These are phyloP conservation scores for Graphilbum fragrans DNA, from an alignment of 2,329 filamentous ascomycete species.

Conservation along the genomic window DNA sequence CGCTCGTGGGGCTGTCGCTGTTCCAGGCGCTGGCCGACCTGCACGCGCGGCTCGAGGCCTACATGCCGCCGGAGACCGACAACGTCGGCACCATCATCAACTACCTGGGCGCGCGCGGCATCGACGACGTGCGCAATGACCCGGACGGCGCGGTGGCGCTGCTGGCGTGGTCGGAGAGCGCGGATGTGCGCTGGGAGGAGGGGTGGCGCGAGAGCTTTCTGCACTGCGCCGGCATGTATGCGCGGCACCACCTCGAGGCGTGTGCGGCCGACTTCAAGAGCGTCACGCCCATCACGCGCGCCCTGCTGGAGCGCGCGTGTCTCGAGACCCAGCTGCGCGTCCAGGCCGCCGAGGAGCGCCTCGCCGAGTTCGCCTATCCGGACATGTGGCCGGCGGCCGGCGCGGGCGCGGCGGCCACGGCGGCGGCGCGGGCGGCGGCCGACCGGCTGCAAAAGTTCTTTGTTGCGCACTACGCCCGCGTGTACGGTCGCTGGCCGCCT, in stretches of 20 bases:
- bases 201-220: conserved; percentile 57
- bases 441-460: conserved; percentile 51
- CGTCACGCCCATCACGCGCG: conserved; percentile 48
- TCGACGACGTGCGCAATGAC: conserved; percentile 53
- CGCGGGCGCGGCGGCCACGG: conserved; percentile 25
- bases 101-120: conserved; percentile 44
- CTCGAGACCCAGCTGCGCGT: conserved; percentile 51
- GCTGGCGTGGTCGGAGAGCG: conserved; percentile 53
- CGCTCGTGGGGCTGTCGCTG: conserved; percentile 51
- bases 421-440: conserved; percentile 39
- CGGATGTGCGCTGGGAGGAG: conserved; percentile 49
- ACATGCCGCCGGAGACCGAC: conserved; percentile 42
- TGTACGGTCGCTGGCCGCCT: conserved; percentile 49
- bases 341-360: conserved; percentile 47
- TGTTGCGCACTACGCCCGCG: conserved; percentile 39
- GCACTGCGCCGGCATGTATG: conserved; percentile 54
- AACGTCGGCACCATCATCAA: conserved; percentile 47
- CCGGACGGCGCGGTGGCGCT: conserved; percentile 47
- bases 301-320: conserved; percentile 48
- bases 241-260: conserved; percentile 27
- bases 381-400: conserved; percentile 44
- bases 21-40: conserved; percentile 52
- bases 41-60: conserved; percentile 45
- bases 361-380: conserved; percentile 46
- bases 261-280: conserved; percentile 40